Conservation (phyloP, 164 flowering plant genomes). For the Sextonia rubra region DNA sequence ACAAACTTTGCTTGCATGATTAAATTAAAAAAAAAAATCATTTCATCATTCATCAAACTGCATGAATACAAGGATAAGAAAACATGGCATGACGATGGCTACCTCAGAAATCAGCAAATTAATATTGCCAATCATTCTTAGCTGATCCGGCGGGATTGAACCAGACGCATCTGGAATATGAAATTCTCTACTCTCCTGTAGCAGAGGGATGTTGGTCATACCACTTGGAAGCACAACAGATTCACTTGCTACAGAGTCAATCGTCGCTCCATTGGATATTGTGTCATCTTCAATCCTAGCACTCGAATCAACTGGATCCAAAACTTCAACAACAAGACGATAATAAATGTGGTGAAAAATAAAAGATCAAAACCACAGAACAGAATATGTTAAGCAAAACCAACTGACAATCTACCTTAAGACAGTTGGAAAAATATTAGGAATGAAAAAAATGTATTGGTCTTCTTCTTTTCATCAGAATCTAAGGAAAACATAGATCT, state of each 20-base stretch:
- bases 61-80: neutral
- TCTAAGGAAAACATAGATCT: too few relatives aligned
- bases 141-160: constrained; percentile 69
- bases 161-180: constrained; percentile 18
- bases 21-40: neutral
- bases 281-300: neutral
- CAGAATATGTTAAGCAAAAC: neutral
- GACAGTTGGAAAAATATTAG: too few relatives aligned
- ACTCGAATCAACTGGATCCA: constrained; percentile 1
- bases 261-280: neutral
- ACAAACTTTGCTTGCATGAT: neutral
- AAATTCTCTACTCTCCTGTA: neutral
- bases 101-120: constrained; percentile 84
- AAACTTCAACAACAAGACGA: neutral
- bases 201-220: constrained; percentile 12
- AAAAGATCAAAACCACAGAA: neutral
- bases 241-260: constrained; percentile 8
- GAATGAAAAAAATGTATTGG: too few relatives aligned
- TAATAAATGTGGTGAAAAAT: neutral
- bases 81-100: constrained; percentile 6
- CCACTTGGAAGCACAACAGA: constrained; percentile 10
- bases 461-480: too few relatives aligned
- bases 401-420: neutral
- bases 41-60: neutral
- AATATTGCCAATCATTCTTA: constrained; percentile 69